These are phyloP conservation scores for Arthroderma sp. DNA, from an alignment of 2,329 filamentous ascomycete genomes.

Conservation along the genomic window DNA sequence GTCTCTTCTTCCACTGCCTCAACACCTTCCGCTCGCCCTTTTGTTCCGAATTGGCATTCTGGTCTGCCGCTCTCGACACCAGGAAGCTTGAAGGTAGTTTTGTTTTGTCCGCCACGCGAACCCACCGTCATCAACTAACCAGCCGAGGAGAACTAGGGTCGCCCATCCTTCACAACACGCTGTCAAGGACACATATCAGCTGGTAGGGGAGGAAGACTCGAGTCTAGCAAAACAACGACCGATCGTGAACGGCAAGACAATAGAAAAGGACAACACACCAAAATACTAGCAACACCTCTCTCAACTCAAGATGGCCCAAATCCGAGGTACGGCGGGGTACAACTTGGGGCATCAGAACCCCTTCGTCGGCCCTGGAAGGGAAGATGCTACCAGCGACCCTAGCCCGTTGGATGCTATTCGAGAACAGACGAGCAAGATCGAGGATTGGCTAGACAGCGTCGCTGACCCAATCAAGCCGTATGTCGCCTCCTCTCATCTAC, in stretches of 20 bases:
- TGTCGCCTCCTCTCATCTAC: slow-evolving; percentile 29
- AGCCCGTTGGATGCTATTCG: slow-evolving; percentile 79
- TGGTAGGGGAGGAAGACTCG: background rate
- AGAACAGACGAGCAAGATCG: slow-evolving; percentile 95
- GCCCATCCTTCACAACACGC: background rate
- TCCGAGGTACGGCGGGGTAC: slow-evolving; percentile 64
- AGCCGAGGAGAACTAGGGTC: background rate
- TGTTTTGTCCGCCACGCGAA: slow-evolving; percentile 3
- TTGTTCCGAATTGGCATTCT: background rate
- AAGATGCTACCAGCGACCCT: slow-evolving; percentile 53
- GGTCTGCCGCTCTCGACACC: background rate
- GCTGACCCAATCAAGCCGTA: slow-evolving; percentile 93
- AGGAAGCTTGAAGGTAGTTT: background rate
- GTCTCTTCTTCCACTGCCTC: background rate
- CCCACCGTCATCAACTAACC: background rate
- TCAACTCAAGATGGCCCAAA: slow-evolving; percentile 35
- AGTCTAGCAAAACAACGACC: background rate
- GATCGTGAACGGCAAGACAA: background rate
- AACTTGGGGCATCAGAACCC: slow-evolving; percentile 65
- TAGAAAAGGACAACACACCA: background rate
- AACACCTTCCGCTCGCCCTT: background rate
- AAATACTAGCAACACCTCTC: background rate
- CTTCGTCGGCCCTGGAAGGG: slow-evolving; percentile 51
- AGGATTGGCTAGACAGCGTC: slow-evolving; percentile 76
- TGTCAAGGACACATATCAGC: background rate